A percentile compares a stretch with the other conserved stretches of the same genome.
Conservation (phyloP, 768 basidiomycete species). For the Lanmaoa pseudosensibilis region DNA sequence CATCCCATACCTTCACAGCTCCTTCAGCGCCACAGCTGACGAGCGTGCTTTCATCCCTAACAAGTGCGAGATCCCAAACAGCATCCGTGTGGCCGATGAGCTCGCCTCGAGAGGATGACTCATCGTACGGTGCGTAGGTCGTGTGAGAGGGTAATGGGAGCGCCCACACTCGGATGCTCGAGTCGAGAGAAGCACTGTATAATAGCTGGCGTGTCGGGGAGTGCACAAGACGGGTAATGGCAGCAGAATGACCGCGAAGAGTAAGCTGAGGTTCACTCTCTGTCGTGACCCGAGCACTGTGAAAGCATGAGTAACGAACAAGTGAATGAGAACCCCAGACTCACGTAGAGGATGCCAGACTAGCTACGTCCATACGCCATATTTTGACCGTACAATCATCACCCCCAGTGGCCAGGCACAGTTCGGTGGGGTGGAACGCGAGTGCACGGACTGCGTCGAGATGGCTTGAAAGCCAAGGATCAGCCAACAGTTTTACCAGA, state of each 20-base stretch:
- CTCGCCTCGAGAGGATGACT: constrained; percentile 70
- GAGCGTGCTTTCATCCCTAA: constrained; percentile 78
- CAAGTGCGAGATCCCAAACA: constrained; percentile 91
- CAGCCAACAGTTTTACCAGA: constrained; percentile 1
- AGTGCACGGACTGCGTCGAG: constrained; percentile 90
- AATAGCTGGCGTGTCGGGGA: constrained; percentile 73
- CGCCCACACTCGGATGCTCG: constrained; percentile 90
- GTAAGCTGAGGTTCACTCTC: constrained; percentile 94
- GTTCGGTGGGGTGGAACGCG: constrained; percentile 83
- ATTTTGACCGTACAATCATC: constrained; percentile 96
- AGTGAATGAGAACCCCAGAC: constrained; percentile 33
- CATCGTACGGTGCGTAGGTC: constrained; percentile 90
- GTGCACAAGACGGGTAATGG: constrained; percentile 84
- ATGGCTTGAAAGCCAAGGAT: constrained; percentile 54
- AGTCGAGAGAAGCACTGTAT: constrained; percentile 92
- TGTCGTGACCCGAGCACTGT: constrained; percentile 66
- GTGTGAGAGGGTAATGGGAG: constrained; percentile 75
- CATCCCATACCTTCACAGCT: constrained; percentile 91
- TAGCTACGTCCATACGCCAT: constrained; percentile 84
- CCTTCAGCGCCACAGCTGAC: constrained; percentile 93
- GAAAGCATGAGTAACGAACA: constrained; percentile 7
- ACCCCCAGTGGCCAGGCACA: constrained; percentile 88
- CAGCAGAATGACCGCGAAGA: constrained; percentile 88
- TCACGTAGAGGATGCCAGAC: constrained; percentile 74
- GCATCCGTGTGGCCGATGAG: constrained; percentile 94